phyloP scores from a whole-genome alignment of 2,329 filamentous ascomycete species.

The Colletotrichum tanaceti region DNA sequence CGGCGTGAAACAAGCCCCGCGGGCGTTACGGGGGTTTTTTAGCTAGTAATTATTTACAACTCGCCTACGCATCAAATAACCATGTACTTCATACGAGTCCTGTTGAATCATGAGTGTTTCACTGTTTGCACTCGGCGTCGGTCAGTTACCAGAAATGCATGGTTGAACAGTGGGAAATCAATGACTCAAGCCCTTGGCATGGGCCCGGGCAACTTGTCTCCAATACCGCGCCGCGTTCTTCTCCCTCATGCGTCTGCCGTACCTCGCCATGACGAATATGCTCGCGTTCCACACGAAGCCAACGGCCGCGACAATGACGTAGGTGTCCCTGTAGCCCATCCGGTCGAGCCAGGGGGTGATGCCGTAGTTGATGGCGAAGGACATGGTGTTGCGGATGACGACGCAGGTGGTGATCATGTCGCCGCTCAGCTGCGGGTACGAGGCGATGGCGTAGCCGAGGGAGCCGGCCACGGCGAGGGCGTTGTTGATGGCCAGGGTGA shows the following conservation, averaged over 20 bases:
- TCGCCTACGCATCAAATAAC: too few species aligned
- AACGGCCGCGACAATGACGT: slow-evolving; percentile 51
- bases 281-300: slow-evolving; percentile 53
- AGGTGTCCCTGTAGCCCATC: slow-evolving; percentile 54
- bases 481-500: slow-evolving; percentile 45
- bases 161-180: neutral
- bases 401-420: slow-evolving; percentile 48
- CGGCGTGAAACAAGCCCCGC: too few species aligned
- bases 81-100: too few species aligned
- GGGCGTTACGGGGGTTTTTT: too few species aligned
- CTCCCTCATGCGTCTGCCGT: slow-evolving; percentile 57
- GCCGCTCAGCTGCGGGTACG: slow-evolving; percentile 48
- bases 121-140: too few species aligned
- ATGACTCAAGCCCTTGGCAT: slow-evolving; percentile 42
- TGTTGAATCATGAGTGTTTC: too few species aligned
- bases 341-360: slow-evolving; percentile 48
- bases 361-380: slow-evolving; percentile 49
- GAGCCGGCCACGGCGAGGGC: slow-evolving; percentile 45
- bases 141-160: too few species aligned
- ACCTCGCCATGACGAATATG: slow-evolving; percentile 59
- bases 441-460: slow-evolving; percentile 48
- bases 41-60: too few species aligned
- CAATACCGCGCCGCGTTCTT: slow-evolving; percentile 52
- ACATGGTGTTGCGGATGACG: slow-evolving; percentile 53
- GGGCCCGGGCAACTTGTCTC: slow-evolving; percentile 49